phyloP scores from a whole-genome alignment of 164 flowering plant genomes.

The Kalanchoe fedtschenkoi region DNA sequence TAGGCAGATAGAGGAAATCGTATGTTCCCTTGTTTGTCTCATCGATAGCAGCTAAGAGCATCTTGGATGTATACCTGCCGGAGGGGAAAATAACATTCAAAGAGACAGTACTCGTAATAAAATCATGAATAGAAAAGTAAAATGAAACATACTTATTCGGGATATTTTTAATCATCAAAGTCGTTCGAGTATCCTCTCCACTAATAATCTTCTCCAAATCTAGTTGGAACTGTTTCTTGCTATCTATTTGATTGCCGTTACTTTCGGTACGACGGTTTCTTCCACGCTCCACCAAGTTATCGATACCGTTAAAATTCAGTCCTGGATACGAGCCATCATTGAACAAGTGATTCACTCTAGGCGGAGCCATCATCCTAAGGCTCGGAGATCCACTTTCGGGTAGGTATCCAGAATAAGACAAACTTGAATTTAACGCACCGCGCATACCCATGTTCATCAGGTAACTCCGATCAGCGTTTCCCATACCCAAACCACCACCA shows the following conservation, averaged over 20 bases:
- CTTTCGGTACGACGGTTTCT: slow-evolving; percentile 53
- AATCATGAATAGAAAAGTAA: not conserved
- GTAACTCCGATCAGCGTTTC: slow-evolving; percentile 38
- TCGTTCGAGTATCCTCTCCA: slow-evolving; percentile 82
- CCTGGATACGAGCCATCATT: slow-evolving; percentile 47
- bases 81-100: slow-evolving; percentile 2
- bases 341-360: slow-evolving; percentile 50
- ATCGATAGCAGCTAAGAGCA: slow-evolving; percentile 85
- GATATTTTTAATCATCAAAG: slow-evolving; percentile 91
- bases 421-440: slow-evolving; percentile 35
- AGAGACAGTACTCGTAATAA: not conserved
- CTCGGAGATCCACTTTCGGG: slow-evolving; percentile 57
- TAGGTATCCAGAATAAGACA: slow-evolving; percentile 38
- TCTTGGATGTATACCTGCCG: slow-evolving; percentile 73
- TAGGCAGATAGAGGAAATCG: slow-evolving; percentile 91
- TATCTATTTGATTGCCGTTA: slow-evolving; percentile 50
- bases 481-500: slow-evolving; percentile 42
- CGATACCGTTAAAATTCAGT: slow-evolving; percentile 23
- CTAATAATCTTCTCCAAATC: slow-evolving; percentile 73
- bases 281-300: slow-evolving; percentile 56
- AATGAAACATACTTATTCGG: slow-evolving; percentile 65
- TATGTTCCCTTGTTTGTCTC: slow-evolving; percentile 72
- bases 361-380: slow-evolving; percentile 53
- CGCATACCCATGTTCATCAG: slow-evolving; percentile 46
- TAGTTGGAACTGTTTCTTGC: slow-evolving; percentile 75